These are phyloP conservation scores for Orbilia blumenaviensis DNA, from an alignment of 2,329 filamentous ascomycete species.

Conservation along the genomic window DNA sequence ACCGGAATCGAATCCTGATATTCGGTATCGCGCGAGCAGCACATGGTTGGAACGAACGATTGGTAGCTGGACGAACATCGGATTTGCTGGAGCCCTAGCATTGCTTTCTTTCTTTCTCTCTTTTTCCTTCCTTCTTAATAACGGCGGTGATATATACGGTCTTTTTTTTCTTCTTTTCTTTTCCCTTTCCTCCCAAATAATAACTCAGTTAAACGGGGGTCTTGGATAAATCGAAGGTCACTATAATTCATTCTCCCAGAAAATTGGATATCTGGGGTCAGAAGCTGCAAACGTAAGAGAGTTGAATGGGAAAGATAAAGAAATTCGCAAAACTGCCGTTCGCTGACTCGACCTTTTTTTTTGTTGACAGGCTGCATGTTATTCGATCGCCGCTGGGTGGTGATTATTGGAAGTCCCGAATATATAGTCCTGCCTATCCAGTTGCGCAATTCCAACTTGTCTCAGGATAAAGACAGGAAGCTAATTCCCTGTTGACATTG, in stretches of 20 bases:
- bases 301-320: not conserved
- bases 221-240: constrained; percentile 30
- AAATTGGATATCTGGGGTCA: constrained; percentile 22
- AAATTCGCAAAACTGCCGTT: not conserved
- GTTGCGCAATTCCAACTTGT: constrained; percentile 4
- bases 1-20: constrained; percentile 28
- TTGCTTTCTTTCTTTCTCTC: not conserved
- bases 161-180: constrained; percentile 1
- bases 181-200: constrained; percentile 1
- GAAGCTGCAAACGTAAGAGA: constrained; percentile 12
- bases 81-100: not conserved
- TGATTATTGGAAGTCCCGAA: constrained; percentile 10
- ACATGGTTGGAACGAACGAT: not conserved
- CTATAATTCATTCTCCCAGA: not conserved
- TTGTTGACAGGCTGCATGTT: not conserved
- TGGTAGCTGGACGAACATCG: not conserved
- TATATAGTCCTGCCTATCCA: not conserved
- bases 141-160: too few relatives aligned
- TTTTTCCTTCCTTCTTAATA: not conserved
- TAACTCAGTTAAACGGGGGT: constrained; percentile 32
- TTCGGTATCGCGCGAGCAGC: constrained; percentile 26
- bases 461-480: constrained; percentile 17
- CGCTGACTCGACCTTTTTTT: not conserved
- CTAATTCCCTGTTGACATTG: constrained; percentile 4
- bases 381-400: constrained; percentile 11